Base-by-base conservation (phyloP, 78 protist species). In the Planoprotostelium fungivorum region DNA sequence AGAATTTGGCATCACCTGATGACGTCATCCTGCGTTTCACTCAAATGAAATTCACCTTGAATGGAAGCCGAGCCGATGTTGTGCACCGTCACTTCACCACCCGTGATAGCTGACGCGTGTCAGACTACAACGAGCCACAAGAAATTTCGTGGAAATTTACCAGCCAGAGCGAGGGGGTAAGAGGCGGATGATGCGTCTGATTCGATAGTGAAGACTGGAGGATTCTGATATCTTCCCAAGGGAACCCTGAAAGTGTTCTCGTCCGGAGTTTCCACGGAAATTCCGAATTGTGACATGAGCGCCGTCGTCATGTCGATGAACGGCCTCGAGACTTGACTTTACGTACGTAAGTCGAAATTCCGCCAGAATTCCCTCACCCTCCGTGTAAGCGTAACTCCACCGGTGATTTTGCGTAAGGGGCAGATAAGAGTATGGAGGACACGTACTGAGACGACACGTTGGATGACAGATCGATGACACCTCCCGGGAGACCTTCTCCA, bases 291-390 rank as follows among this genome's bases (percentile, higher is more conserved):
- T 9, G 10, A 0, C 95, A 95, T 92, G 36, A 93, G 84, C 34
- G 63, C 73, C 31, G 92, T 34, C 5, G 97, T 96, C 97, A 96
- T 96, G 84, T 96, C 97, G 83, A 96, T 94, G 94, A 92, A 96
- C 23, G 95, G 96, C 90, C 93, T 90, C 0, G 94, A 90, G 83
- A 93, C 93, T 9, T n/a, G 85, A 86, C 90, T 36, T 92, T 38
- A 36, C 88, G 34, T 51, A 36, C 10, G n/a, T n/a, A 36, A 9
- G 38, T 34, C 36, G 63, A 84, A 1, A 83, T 90, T 37, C 95
- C 88, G 28, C 23, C 73, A 35, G 84, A 88, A 1, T 28, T 10
- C 29, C 84, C 38, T 25, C n/a, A 0, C 84, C 85, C 63, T 23
- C 35, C 93, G 31, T 34, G 34, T 29, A 91, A 63, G 38, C 38